A percentile compares a stretch with the other conserved stretches of the same genome.
Conservation (phyloP, 371 early-diverging fungal genomes). For the Mortierella sp. region DNA sequence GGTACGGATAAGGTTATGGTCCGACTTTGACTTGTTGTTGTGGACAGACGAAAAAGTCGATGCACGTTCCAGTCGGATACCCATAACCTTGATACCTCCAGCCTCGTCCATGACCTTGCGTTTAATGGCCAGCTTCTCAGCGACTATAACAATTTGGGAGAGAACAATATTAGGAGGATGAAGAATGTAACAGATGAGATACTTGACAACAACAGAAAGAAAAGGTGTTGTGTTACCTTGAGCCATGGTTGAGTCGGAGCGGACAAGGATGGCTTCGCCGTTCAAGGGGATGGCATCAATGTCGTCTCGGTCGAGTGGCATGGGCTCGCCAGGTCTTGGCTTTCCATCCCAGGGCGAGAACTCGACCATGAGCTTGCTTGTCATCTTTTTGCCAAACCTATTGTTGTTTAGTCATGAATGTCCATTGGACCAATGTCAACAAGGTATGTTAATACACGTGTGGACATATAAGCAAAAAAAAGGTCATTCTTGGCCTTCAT, state of each 20-base stretch:
- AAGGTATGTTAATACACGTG: neutral
- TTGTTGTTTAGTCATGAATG: neutral
- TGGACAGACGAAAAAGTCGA: conserved; percentile 37
- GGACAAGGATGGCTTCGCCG: conserved; percentile 22
- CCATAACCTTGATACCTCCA: conserved; percentile 36
- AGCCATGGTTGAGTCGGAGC: conserved; percentile 19
- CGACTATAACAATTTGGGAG: neutral
- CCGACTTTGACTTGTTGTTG: conserved; percentile 8
- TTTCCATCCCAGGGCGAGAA: conserved; percentile 35
- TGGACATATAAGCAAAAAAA: neutral
- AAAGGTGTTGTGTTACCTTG: neutral
- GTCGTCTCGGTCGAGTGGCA: conserved; percentile 27
- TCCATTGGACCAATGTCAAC: neutral
- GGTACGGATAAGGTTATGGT: neutral
- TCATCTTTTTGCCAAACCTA: conserved; percentile 35
- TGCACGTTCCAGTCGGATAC: conserved; percentile 30
- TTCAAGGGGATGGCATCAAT: conserved; percentile 28
- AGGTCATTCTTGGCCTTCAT: neutral
- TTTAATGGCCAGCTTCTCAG: conserved; percentile 19
- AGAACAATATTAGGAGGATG: neutral
- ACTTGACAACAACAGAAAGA: too few relatives aligned
- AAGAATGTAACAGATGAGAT: neutral
- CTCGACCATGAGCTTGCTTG: conserved; percentile 27
- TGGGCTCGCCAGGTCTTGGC: conserved; percentile 22
- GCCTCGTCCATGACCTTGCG: conserved; percentile 35